These are phyloP conservation scores for Saccharomycopsis malanga DNA, from an alignment of 805 yeast genomes.

Conservation along the genomic window DNA sequence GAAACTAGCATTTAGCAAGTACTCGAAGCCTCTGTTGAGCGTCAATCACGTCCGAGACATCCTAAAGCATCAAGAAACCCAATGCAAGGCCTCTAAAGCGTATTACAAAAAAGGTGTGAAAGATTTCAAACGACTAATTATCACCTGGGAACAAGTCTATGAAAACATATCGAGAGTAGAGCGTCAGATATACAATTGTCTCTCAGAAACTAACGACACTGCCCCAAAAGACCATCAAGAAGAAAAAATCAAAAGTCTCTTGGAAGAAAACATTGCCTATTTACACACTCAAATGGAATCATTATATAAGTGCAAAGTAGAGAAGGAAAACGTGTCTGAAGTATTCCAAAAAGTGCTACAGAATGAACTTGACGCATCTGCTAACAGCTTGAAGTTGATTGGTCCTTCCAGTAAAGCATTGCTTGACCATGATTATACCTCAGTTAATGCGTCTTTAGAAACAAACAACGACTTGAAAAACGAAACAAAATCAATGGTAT, in stretches of 20 bases:
- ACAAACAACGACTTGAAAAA: neutral
- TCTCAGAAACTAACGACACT: neutral
- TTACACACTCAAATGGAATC: neutral
- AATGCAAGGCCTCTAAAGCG: neutral
- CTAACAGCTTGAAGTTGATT: constrained; percentile 8
- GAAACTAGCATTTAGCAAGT: constrained; percentile 10
- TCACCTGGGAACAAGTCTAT: constrained; percentile 5
- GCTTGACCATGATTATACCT: neutral
- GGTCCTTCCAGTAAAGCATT: constrained; percentile 1
- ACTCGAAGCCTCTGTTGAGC: neutral
- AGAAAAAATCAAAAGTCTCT: neutral
- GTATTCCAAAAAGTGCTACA: constrained; percentile 8
- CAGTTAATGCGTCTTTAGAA: neutral
- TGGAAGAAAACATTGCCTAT: neutral
- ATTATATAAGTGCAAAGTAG: neutral
- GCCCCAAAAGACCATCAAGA: neutral
- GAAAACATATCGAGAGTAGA: constrained; percentile 12
- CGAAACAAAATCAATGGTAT: neutral
- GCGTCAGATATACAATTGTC: neutral
- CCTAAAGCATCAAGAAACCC: neutral
- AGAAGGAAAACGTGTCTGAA: constrained; percentile 1
- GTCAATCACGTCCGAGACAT: neutral
- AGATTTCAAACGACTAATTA: constrained; percentile 4
- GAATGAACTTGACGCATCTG: constrained; percentile 15
- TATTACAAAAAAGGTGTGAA: constrained; percentile 6